Conservation (phyloP, 345 rosid genomes). For the Rubroshorea leprosula region DNA sequence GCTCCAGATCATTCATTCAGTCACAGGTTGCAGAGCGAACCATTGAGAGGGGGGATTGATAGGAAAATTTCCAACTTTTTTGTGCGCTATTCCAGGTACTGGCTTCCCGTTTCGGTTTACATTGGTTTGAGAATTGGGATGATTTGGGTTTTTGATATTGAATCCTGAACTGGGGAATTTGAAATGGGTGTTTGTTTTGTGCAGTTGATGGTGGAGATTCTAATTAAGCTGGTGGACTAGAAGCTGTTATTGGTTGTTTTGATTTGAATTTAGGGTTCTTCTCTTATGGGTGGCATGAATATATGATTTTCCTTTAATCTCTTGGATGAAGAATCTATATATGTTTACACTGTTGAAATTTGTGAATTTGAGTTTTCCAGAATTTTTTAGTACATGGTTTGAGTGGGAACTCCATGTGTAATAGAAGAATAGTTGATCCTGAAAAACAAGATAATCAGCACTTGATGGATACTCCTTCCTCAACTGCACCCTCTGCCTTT, state of each 20-base stretch:
- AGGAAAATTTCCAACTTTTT: neutral
- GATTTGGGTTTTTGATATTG: slow-evolving; percentile 10
- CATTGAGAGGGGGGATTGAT: neutral
- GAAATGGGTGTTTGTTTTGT: slow-evolving; percentile 7
- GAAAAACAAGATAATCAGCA: slow-evolving; percentile 12
- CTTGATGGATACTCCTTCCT: slow-evolving; percentile 47
- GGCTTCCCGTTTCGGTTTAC: neutral
- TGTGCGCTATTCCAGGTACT: slow-evolving; percentile 14
- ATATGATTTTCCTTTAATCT: slow-evolving; percentile 16
- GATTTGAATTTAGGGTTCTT: slow-evolving; percentile 4
- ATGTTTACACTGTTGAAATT: slow-evolving; percentile 20
- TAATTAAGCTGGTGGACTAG: neutral
- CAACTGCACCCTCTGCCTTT: slow-evolving; percentile 31
- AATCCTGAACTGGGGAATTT: slow-evolving; percentile 7
- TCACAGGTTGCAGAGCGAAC: neutral
- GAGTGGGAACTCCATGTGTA: slow-evolving; percentile 48
- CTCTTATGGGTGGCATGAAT: neutral
- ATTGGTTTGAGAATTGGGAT: slow-evolving; percentile 1
- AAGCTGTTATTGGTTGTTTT: slow-evolving; percentile 10
- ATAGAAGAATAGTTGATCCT: slow-evolving; percentile 32
- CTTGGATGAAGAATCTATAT: slow-evolving; percentile 24
- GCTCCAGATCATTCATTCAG: neutral
- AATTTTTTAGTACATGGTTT: slow-evolving; percentile 14
- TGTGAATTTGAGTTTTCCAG: slow-evolving; percentile 21
- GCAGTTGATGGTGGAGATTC: neutral